Percentiles rank a stretch among this genome's conserved stretches.
phyloP scores from a whole-genome alignment of 1,284 basidiomycete genomes.

The Schizophyllum amplum region DNA sequence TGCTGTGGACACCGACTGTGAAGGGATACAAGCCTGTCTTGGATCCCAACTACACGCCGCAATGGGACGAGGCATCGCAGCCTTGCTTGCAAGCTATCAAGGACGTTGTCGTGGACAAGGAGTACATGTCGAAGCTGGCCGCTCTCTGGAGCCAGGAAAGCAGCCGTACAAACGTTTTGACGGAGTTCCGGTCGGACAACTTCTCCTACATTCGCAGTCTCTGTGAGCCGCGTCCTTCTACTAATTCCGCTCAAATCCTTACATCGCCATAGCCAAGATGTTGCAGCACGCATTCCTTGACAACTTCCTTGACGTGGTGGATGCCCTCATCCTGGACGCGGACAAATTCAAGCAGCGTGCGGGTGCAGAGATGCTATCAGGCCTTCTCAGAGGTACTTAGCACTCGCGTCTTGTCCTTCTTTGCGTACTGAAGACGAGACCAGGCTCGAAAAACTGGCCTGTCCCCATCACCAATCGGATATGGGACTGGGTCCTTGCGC shows the following conservation, averaged over 20 bases:
- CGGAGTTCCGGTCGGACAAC: constrained; percentile 61
- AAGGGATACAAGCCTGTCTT: constrained; percentile 55
- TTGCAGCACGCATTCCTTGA: constrained; percentile 51
- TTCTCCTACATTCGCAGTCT: constrained; percentile 61
- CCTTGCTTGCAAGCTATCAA: constrained; percentile 55
- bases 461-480: constrained; percentile 48
- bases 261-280: constrained; percentile 45
- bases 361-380: constrained; percentile 80
- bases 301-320: constrained; percentile 44
- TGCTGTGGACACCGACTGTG: constrained; percentile 71
- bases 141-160: constrained; percentile 70
- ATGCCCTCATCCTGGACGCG: constrained; percentile 54
- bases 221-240: constrained; percentile 34
- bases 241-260: not conserved
- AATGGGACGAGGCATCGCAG: constrained; percentile 61
- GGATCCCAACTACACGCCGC: constrained; percentile 40
- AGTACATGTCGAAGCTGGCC: constrained; percentile 58
- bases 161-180: constrained; percentile 34
- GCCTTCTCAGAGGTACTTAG: constrained; percentile 54
- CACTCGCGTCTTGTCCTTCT: constrained; percentile 1
- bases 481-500: constrained; percentile 78
- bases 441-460: constrained; percentile 91
- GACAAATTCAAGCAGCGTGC: constrained; percentile 93
- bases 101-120: constrained; percentile 36
- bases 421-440: constrained; percentile 13